These are phyloP conservation scores for Chlamydomonas incerta DNA, from an alignment of 139 green algal species.

Conservation along the genomic window DNA sequence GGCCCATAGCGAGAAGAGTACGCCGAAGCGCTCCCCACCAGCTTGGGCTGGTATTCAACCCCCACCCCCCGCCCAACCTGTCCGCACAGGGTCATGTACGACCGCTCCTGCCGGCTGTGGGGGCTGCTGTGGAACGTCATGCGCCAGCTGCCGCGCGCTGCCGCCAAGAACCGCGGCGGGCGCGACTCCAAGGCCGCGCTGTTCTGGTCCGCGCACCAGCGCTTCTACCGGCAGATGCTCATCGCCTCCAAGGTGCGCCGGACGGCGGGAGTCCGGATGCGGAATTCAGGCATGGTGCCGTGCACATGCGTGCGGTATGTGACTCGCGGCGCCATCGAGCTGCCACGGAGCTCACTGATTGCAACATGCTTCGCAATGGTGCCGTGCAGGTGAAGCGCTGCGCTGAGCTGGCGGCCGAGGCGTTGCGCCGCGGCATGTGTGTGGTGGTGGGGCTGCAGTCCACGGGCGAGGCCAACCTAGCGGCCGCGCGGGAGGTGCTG, in stretches of 20 bases:
- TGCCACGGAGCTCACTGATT: too few relatives aligned
- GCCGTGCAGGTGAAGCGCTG: slow-evolving; percentile 67
- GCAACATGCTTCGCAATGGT: too few relatives aligned
- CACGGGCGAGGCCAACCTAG: slow-evolving; percentile 86
- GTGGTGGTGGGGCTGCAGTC: slow-evolving; percentile 89
- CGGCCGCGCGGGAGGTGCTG: slow-evolving; percentile 12
- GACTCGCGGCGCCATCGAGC: too few relatives aligned
- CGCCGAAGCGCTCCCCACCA: too few relatives aligned
- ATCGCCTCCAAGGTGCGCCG: slow-evolving; percentile 81
- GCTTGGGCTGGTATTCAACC: too few relatives aligned
- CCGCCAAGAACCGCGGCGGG: slow-evolving; percentile 5
- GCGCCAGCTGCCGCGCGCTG: slow-evolving; percentile 21
- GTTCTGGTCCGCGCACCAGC: slow-evolving; percentile 60
- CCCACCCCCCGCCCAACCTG: too few relatives aligned
- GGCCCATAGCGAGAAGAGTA: too few relatives aligned
- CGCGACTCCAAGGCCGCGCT: slow-evolving; percentile 28
- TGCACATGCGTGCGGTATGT: too few relatives aligned
- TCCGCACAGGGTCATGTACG: slow-evolving; percentile 83
- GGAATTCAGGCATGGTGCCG: too few relatives aligned
- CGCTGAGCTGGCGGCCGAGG: slow-evolving; percentile 70
- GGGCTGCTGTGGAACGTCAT: slow-evolving; percentile 69
- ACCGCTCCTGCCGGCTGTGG: slow-evolving; percentile 75
- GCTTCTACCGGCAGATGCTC: slow-evolving; percentile 83
- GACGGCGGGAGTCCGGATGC: too few relatives aligned
- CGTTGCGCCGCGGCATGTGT: slow-evolving; percentile 71